phyloP scores from a whole-genome alignment of 495 filamentous ascomycete species.

The Endocarpon pusillum region DNA sequence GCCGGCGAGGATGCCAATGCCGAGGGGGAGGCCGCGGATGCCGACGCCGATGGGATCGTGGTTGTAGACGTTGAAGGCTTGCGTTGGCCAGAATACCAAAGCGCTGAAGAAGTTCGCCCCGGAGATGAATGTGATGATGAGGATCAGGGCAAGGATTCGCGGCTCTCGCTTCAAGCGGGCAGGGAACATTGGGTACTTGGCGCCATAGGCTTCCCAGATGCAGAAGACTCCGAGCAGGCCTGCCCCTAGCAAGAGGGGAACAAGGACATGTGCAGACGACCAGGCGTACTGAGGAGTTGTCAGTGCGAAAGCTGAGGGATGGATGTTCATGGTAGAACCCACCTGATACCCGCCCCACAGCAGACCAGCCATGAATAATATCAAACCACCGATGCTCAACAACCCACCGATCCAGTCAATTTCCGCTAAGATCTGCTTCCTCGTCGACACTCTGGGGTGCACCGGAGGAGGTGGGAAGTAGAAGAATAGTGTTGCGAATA shows the following conservation, averaged over 20 bases:
- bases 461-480: constrained; percentile 48
- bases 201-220: constrained; percentile 42
- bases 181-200: constrained; percentile 51
- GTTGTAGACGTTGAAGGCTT: constrained; percentile 59
- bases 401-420: constrained; percentile 54
- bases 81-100: constrained; percentile 56
- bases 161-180: constrained; percentile 43
- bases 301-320: constrained; percentile 1
- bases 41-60: constrained; percentile 51
- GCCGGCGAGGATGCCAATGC: constrained; percentile 43
- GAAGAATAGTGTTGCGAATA: constrained; percentile 43
- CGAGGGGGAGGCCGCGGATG: constrained; percentile 47
- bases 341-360: constrained; percentile 54
- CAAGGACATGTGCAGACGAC: constrained; percentile 40
- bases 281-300: constrained; percentile 33
- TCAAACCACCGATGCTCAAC: constrained; percentile 45
- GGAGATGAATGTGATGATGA: constrained; percentile 57
- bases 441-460: constrained; percentile 32
- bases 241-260: constrained; percentile 38
- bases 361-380: constrained; percentile 47
- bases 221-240: constrained; percentile 35
- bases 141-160: constrained; percentile 41
- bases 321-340: constrained; percentile 3
- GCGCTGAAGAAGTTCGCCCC: constrained; percentile 64
- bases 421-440: constrained; percentile 32